A percentile compares a stretch with the other conserved stretches of the same genome.
Evolutionary conservation across 768 basidiomycete genomes (phyloP).

Genomic region (Galerina sulciceps): DNA sequence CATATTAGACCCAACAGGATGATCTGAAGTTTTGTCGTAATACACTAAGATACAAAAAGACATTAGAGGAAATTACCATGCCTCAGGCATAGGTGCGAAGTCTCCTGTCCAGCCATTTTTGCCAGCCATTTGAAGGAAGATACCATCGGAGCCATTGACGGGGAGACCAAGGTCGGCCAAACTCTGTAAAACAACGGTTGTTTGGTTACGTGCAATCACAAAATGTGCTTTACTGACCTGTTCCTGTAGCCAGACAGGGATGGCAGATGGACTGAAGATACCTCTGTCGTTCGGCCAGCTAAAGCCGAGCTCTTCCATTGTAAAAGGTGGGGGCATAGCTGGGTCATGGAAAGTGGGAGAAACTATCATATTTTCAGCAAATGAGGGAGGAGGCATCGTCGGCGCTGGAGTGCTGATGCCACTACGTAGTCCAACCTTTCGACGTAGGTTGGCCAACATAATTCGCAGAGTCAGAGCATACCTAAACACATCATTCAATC

Average conservation of each 20-base stretch:
- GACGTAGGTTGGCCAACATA: slow-evolving; percentile 90
- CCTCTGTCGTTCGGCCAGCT: slow-evolving; percentile 68
- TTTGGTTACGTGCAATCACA: too few species aligned
- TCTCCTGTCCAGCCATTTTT: slow-evolving; percentile 79
- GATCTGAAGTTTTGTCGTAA: slow-evolving; percentile 7
- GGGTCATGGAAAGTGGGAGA: slow-evolving; percentile 58
- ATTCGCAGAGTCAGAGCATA: slow-evolving; percentile 91
- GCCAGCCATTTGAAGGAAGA: slow-evolving; percentile 79
- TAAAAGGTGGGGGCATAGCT: slow-evolving; percentile 64
- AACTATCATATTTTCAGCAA: slow-evolving; percentile 63
- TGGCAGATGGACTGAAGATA: slow-evolving; percentile 76
- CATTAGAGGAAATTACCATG: slow-evolving; percentile 59
- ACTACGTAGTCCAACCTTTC: slow-evolving; percentile 76
- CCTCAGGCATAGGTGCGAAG: slow-evolving; percentile 79
- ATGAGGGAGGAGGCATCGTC: slow-evolving; percentile 53
- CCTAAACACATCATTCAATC: slow-evolving; percentile 36
- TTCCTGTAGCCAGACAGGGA: slow-evolving; percentile 93
- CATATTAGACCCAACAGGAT: slow-evolving; percentile 1
- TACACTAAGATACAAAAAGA: background rate
- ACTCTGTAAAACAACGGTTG: slow-evolving; percentile 52
- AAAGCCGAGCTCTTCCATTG: slow-evolving; percentile 86
- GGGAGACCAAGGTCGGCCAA: slow-evolving; percentile 89
- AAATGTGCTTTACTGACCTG: slow-evolving; percentile 54
- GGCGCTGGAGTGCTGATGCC: slow-evolving; percentile 52
- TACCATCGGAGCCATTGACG: slow-evolving; percentile 88